A percentile compares a stretch with the other conserved stretches of the same genome.
These are phyloP conservation scores for Lepraria neglecta DNA, from an alignment of 495 filamentous ascomycete genomes.

Conservation along the genomic window DNA sequence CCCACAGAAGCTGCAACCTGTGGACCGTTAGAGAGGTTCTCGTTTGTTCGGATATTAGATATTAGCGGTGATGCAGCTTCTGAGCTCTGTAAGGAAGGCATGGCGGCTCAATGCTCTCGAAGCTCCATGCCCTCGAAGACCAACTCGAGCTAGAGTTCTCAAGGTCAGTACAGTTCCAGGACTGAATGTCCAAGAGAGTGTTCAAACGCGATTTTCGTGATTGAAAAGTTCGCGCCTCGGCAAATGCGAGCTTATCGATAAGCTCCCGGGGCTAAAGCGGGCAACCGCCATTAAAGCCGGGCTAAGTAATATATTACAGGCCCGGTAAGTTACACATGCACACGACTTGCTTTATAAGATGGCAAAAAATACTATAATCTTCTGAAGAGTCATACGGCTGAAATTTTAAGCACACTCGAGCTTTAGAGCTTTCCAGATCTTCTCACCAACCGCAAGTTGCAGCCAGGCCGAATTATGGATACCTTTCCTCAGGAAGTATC, in stretches of 20 bases:
- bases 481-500: too few species aligned
- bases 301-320: too few species aligned
- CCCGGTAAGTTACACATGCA: not conserved
- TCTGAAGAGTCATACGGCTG: too few species aligned
- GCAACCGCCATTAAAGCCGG: too few species aligned
- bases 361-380: too few species aligned
- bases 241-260: constrained; percentile 4
- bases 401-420: too few species aligned
- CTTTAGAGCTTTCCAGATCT: too few species aligned
- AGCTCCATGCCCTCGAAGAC: not conserved
- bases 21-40: constrained; percentile 4
- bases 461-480: too few species aligned
- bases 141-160: not conserved
- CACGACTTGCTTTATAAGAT: not conserved
- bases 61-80: not conserved
- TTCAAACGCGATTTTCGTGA: not conserved
- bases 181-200: not conserved
- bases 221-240: constrained; percentile 1
- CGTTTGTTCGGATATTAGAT: not conserved
- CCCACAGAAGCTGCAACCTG: constrained; percentile 1
- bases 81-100: not conserved
- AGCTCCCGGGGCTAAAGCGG: not conserved
- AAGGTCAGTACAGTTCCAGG: not conserved
- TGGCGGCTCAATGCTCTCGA: not conserved
- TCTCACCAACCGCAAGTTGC: too few species aligned